phyloP scores from a whole-genome alignment of 345 rosid species.

The Ceriops tagal region DNA sequence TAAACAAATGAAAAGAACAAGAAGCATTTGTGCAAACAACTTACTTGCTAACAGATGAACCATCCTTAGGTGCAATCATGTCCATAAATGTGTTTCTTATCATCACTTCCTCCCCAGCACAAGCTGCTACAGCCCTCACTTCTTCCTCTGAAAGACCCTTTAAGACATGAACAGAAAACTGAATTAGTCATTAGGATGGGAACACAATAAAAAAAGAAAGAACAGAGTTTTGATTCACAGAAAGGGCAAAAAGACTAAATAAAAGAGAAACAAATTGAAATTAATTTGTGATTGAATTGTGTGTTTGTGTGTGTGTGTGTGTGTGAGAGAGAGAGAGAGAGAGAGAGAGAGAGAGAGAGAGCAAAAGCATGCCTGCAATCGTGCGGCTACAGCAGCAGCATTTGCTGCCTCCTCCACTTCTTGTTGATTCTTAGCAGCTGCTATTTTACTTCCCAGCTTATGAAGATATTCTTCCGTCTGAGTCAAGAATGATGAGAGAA shows the following conservation, averaged over 20 bases:
- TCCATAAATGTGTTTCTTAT: conserved; percentile 88
- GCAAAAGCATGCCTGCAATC: conserved; percentile 58
- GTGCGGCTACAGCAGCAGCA: conserved; percentile 89
- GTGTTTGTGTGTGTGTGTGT: not conserved
- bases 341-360: not conserved
- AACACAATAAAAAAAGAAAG: not conserved
- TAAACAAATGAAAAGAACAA: not conserved
- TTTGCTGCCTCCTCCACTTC: conserved; percentile 99
- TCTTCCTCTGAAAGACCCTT: conserved; percentile 99
- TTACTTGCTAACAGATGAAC: conserved; percentile 94
- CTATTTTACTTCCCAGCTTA: conserved; percentile 87
- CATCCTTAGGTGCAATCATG: conserved; percentile 95
- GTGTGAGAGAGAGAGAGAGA: not conserved
- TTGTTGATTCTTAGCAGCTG: conserved; percentile 90
- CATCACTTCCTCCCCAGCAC: conserved; percentile 97
- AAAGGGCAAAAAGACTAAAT: not conserved
- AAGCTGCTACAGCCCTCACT: conserved; percentile 83
- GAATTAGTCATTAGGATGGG: conserved; percentile 20
- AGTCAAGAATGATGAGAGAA: conserved; percentile 88
- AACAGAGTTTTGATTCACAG: not conserved
- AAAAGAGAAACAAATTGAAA: not conserved
- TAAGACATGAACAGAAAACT: conserved; percentile 23
- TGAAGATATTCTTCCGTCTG: conserved; percentile 99
- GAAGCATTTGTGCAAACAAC: conserved; percentile 19
- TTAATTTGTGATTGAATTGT: not conserved